Percentiles rank a stretch among this genome's conserved stretches.
Conservation (phyloP, 257 asterid genomes). For the Cruciata laevipes region DNA sequence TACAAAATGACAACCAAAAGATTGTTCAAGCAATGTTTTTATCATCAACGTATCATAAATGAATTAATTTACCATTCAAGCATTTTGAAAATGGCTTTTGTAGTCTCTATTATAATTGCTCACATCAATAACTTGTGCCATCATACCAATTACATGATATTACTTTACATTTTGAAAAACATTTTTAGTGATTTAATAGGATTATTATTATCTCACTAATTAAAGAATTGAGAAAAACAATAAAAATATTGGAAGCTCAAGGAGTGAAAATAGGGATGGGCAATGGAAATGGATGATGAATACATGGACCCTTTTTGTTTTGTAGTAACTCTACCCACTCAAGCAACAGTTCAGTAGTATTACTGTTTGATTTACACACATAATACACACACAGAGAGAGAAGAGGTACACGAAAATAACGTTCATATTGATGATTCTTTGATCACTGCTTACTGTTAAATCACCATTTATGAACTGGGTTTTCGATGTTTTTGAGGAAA, state of each 20-base stretch:
- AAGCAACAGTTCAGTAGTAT: not conserved
- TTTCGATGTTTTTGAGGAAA: not conserved
- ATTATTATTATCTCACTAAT: not conserved
- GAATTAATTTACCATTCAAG: too few species aligned
- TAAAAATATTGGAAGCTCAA: not conserved
- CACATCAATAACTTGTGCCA: not conserved
- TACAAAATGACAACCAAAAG: too few species aligned
- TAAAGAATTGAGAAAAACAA: not conserved
- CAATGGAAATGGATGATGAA: conserved; percentile 1
- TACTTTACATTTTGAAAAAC: too few species aligned
- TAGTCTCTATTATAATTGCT: too few species aligned
- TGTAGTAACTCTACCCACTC: conserved; percentile 1
- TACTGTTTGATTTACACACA: not conserved
- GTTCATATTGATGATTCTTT: not conserved
- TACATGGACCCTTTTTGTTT: not conserved
- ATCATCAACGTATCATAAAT: too few species aligned
- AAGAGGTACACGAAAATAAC: not conserved
- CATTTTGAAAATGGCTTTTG: not conserved
- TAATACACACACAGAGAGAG: not conserved
- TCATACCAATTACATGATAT: not conserved
- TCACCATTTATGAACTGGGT: not conserved
- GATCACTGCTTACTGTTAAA: not conserved
- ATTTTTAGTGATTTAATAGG: too few species aligned
- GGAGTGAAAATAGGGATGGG: not conserved
- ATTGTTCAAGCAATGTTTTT: too few species aligned